Base-by-base conservation (phyloP, 148 eudicot genomes). In the Diospyros kaki region DNA sequence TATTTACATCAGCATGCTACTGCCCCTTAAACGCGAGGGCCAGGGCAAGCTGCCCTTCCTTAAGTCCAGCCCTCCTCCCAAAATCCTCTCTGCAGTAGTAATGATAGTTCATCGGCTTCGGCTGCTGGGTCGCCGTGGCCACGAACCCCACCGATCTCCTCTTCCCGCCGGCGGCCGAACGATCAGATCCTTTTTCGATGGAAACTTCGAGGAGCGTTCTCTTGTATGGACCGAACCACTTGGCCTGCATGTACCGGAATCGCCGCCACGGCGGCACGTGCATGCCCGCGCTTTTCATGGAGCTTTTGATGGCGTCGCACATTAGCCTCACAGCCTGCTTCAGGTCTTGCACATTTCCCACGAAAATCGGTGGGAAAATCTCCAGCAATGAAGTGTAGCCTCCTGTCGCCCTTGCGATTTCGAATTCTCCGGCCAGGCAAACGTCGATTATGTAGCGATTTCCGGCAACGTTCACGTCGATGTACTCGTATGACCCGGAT, bases 251-350 rank as follows among this genome's bases (percentile, higher is more conserved):
- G 77, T 91, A 93, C 41, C 74, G 78, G 3, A 76, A 75, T 71
- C 88, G 83, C 73, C 97, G 77, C 98, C 98, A 93, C 0, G 98
- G 98, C 28, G 98, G 87, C 79, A 89, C 77, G 58, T 73, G 74
- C 77, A 93, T 67, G 9, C 79, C 79, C 52, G 43, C 76, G 3
- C 67, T 67, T 61, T 88, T 89, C 84, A 93, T 73, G 3, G 94
- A 91, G 55, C 75, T 73, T 75, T 75, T 93, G 67, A 93, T 83
- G 1, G 94, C 91, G 0, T 4, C 66, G 76, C 82, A 83, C 94
- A 93, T 89, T 43, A 88, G 64, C 66, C 82, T 87, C 66, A 82
- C 83, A 18, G 89, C 55, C 66, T 86, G 83, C 83, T 88, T 89
- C 9, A 93, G 81, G 1, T 76, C 76, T 17, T 87, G 80, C 0